Percentiles rank a stretch among this genome's conserved stretches.
These are phyloP conservation scores for Firmiana major DNA, from an alignment of 345 rosid genomes.

Conservation along the genomic window DNA sequence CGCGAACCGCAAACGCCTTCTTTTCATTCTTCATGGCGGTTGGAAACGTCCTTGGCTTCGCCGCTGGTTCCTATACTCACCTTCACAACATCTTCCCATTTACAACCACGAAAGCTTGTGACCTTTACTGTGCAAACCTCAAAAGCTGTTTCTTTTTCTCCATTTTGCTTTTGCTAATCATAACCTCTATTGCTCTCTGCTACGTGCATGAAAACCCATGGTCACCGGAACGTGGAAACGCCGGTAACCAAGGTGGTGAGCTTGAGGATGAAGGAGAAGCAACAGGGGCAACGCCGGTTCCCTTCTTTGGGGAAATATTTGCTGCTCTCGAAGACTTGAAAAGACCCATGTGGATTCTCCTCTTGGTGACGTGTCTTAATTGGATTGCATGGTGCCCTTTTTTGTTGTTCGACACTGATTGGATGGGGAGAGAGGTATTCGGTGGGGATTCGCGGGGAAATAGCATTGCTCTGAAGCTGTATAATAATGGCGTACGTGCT, in stretches of 20 bases:
- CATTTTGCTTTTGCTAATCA: slow-evolving; percentile 41
- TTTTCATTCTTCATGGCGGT: slow-evolving; percentile 92
- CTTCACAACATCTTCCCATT: slow-evolving; percentile 60
- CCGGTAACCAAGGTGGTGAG: neutral
- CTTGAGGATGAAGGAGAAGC: neutral
- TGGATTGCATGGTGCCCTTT: slow-evolving; percentile 81
- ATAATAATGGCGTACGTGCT: slow-evolving; percentile 15
- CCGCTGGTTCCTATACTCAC: slow-evolving; percentile 59
- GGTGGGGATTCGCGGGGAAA: slow-evolving; percentile 57
- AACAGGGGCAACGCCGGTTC: neutral
- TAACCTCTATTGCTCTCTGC: slow-evolving; percentile 41
- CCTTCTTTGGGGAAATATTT: slow-evolving; percentile 40
- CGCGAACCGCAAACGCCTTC: slow-evolving; percentile 52
- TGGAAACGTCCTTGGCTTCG: slow-evolving; percentile 80
- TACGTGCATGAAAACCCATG: slow-evolving; percentile 45
- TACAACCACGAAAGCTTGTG: slow-evolving; percentile 65
- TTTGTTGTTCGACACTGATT: slow-evolving; percentile 39
- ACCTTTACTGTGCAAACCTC: slow-evolving; percentile 79
- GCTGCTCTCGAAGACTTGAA: slow-evolving; percentile 36
- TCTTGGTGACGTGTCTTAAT: slow-evolving; percentile 51
- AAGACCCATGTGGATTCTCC: slow-evolving; percentile 49
- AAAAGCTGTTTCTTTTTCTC: slow-evolving; percentile 75
- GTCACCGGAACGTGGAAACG: slow-evolving; percentile 11
- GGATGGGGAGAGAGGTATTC: slow-evolving; percentile 92
- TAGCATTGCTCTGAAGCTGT: slow-evolving; percentile 22